Percentiles rank a stretch among this genome's conserved stretches.
Conservation (phyloP, 352 stramenopile genomes). For the Globisporangium polare region DNA sequence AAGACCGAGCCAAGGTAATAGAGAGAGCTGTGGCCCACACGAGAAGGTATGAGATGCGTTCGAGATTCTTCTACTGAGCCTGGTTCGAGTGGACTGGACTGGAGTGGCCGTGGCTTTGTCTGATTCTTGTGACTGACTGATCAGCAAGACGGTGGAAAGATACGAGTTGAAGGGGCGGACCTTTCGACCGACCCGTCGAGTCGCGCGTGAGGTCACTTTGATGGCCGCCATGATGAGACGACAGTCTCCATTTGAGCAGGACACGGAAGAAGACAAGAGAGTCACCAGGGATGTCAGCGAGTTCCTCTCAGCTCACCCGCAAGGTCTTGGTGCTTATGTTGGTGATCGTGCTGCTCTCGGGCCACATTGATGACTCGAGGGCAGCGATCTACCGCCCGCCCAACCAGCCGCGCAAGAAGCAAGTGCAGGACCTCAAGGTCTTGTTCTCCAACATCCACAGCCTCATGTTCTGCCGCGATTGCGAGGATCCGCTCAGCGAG, state of each 20-base stretch:
- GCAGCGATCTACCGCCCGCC: conserved; percentile 1
- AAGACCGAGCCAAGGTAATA: background rate
- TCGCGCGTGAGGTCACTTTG: too few relatives aligned
- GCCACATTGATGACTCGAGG: background rate
- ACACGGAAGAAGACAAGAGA: background rate
- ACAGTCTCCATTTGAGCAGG: background rate
- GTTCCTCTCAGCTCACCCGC: background rate
- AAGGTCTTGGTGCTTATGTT: background rate
- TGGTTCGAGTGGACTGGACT: too few relatives aligned
- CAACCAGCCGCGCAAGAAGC: background rate
- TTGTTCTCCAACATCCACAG: conserved; percentile 19
- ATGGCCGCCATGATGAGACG: background rate
- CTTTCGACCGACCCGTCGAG: too few relatives aligned
- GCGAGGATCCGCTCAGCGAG: conserved; percentile 19
- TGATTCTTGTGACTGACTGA: background rate
- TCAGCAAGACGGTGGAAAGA: background rate
- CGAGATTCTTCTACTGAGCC: background rate
- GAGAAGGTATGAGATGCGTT: background rate
- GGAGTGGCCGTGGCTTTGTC: background rate
- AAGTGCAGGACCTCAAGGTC: conserved; percentile 9
- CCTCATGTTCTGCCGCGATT: conserved; percentile 23
- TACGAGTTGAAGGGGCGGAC: background rate
- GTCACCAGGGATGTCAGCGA: background rate
- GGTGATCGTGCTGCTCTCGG: background rate
- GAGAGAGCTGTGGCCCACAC: background rate